Conservation (phyloP, 73 alveolate genomes). For the Paramecium sonneborni region DNA sequence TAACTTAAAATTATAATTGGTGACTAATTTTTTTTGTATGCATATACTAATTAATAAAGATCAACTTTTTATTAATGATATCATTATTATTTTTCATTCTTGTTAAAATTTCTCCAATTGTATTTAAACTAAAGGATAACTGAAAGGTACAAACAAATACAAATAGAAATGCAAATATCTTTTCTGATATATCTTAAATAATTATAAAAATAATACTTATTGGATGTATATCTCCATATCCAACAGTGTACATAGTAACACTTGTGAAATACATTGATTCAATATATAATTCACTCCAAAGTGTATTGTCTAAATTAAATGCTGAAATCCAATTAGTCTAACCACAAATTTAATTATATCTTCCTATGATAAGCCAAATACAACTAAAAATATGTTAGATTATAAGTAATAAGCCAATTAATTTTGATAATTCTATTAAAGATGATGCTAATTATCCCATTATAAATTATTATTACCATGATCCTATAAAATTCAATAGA, state of each 20-base stretch:
- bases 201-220: background rate
- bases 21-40: background rate
- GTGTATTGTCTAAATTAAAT: background rate
- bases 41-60: slow-evolving; percentile 8
- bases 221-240: slow-evolving; percentile 63
- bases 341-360: background rate
- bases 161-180: background rate
- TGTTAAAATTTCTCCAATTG: slow-evolving; percentile 9
- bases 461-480: background rate
- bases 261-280: slow-evolving; percentile 54
- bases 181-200: background rate
- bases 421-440: background rate
- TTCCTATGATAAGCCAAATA: slow-evolving; percentile 36
- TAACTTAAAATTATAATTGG: slow-evolving; percentile 13
- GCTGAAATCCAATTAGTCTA: background rate
- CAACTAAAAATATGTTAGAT: slow-evolving; percentile 37
- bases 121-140: slow-evolving; percentile 28
- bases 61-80: background rate
- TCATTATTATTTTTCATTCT: slow-evolving; percentile 23
- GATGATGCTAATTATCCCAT: background rate
- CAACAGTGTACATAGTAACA: slow-evolving; percentile 65
- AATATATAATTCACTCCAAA: slow-evolving; percentile 35
- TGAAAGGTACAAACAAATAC: slow-evolving; percentile 23
- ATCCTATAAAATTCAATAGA: background rate
- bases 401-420: background rate